Conservation (phyloP, 805 yeast species). For the Vanderwaltozyma tropicalis region DNA sequence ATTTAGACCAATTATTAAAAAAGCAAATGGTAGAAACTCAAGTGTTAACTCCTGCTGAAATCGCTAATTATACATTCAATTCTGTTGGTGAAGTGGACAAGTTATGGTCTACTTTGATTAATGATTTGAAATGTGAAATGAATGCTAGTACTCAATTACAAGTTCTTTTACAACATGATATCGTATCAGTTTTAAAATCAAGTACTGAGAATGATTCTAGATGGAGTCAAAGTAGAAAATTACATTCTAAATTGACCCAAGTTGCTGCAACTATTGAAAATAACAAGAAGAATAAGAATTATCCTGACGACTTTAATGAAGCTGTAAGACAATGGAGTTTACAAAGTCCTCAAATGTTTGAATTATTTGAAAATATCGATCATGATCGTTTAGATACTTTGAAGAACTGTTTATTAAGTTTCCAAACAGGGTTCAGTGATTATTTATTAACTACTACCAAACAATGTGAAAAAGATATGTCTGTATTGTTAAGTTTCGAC, state of each 20-base stretch:
- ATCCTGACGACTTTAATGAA: slow-evolving; percentile 28
- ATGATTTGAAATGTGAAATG: slow-evolving; percentile 36
- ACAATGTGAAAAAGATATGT: slow-evolving; percentile 55
- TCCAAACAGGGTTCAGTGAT: slow-evolving; percentile 52
- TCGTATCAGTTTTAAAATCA: slow-evolving; percentile 43
- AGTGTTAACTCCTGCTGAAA: slow-evolving; percentile 35
- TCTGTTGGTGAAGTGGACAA: slow-evolving; percentile 37
- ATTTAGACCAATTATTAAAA: slow-evolving; percentile 28
- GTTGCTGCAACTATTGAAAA: slow-evolving; percentile 36
- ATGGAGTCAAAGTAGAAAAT: slow-evolving; percentile 44
- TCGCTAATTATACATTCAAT: slow-evolving; percentile 40
- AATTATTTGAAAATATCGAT: slow-evolving; percentile 66
- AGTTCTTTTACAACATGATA: slow-evolving; percentile 41
- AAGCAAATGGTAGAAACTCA: slow-evolving; percentile 30
- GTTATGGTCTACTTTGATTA: slow-evolving; percentile 36
- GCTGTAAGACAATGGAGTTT: slow-evolving; percentile 60
- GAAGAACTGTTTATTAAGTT: slow-evolving; percentile 57
- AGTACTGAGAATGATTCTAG: slow-evolving; percentile 44
- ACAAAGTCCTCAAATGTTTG: slow-evolving; percentile 69
- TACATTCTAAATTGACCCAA: slow-evolving; percentile 36
- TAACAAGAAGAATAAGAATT: slow-evolving; percentile 31
- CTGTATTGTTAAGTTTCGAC: slow-evolving; percentile 52
- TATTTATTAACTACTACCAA: slow-evolving; percentile 35
- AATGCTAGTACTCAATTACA: slow-evolving; percentile 41
- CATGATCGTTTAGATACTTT: slow-evolving; percentile 48